Evolutionary conservation across 768 basidiomycete genomes (phyloP), one percentile per base, ranked within the genome.

Genomic region (Guyanaporus albipodus): DNA sequence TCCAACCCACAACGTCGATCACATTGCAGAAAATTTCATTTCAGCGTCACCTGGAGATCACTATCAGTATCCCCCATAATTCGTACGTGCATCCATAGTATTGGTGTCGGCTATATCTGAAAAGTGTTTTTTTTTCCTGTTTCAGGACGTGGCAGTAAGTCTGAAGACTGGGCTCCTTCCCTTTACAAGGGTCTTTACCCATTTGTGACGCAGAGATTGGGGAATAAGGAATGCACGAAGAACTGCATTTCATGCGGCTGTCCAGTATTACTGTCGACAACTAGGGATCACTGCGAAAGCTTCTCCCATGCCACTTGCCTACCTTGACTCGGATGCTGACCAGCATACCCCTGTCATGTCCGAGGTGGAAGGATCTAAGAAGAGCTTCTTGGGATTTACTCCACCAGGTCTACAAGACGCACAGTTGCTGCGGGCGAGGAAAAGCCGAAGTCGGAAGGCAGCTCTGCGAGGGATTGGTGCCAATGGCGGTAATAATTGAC

Each of bases 241-340:
- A 59, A 90, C 87, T 1, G 83, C 87, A 3, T 91, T 91, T 71
- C 79, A 87, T 58, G 85, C 85, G 8, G 87, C 88, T 2, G 82
- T 81, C 18, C 79, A 87, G 55, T 76, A 82, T 55, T 89, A 83
- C 62, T 85, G 78, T 57, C 77, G 73, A 44, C 78, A 86, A 58
- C 76, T 89, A 8, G 82, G 78, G 27, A 87, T 90, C 56, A 69
- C 69, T 18, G 80, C 77, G 52, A 72, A 71, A 64, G 74, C 79
- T 56, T 74, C 86, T 2, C 71, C 82, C 14, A 67, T 83, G 42
- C 87, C 87, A 10, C 58, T 91, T 53, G 70, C 75, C 33, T 80
- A 72, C 56, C 66, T 64, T 31, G 60, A 70, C 36, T 46, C 52
- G 17, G 59, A 61, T 17, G 48, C 44, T 7, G 48, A 53, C 22